Evolutionary conservation across 1,284 basidiomycete genomes (phyloP).

Genomic region (Amylostereum areolatum): DNA sequence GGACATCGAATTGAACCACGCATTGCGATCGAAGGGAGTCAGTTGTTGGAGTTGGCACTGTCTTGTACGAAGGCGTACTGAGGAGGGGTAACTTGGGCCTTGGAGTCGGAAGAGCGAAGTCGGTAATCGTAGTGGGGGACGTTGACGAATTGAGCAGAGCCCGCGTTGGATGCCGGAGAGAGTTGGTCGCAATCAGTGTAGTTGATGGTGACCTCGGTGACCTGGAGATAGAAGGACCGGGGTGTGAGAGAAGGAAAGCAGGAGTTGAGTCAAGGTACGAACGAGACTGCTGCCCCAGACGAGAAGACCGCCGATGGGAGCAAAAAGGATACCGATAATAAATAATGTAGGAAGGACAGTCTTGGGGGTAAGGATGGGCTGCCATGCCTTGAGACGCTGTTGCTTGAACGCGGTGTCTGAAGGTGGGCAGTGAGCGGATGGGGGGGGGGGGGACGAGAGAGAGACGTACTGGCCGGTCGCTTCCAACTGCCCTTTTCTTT

Average conservation of each 20-base stretch:
- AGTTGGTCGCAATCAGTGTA: constrained; percentile 89
- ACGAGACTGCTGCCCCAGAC: constrained; percentile 83
- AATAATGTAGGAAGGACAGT: constrained; percentile 96
- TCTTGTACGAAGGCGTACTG: constrained; percentile 66
- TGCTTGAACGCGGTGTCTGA: constrained; percentile 98
- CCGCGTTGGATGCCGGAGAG: constrained; percentile 34
- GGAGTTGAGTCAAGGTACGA: constrained; percentile 16
- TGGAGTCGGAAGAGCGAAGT: constrained; percentile 52
- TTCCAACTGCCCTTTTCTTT: constrained; percentile 87
- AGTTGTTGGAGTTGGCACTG: constrained; percentile 32
- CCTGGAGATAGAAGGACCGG: constrained; percentile 32
- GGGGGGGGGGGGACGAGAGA: not conserved
- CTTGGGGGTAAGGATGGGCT: constrained; percentile 97
- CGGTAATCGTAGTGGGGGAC: constrained; percentile 74
- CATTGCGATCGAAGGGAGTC: constrained; percentile 53
- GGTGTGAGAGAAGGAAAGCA: not conserved
- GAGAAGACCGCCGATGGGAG: constrained; percentile 91
- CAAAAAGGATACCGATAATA: constrained; percentile 91
- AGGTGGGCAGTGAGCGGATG: constrained; percentile 5
- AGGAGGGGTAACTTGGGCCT: constrained; percentile 44
- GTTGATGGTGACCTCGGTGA: constrained; percentile 92
- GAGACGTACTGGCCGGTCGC: constrained; percentile 77
- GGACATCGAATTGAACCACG: constrained; percentile 76
- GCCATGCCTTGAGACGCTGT: constrained; percentile 99
- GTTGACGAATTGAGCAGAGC: constrained; percentile 22